Conservation (phyloP, 1,284 basidiomycete genomes). For the Puccinia horiana region DNA sequence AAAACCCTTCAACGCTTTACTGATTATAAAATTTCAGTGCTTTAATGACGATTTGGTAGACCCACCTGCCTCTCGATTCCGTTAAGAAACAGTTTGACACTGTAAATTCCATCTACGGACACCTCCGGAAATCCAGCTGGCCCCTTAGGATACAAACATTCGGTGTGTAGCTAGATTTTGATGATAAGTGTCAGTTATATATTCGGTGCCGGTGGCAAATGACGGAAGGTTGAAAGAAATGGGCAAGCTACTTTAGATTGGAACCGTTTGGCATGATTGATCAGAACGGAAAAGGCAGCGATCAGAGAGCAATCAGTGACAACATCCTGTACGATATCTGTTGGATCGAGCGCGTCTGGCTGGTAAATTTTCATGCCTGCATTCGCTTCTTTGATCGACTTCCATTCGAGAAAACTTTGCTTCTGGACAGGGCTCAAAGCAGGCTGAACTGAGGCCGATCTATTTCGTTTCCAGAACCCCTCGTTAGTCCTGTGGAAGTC, state of each 20-base stretch:
- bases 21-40: neutral
- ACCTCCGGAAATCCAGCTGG: conserved; percentile 10
- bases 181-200: neutral
- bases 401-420: conserved; percentile 20
- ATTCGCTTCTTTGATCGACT: conserved; percentile 18
- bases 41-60: neutral
- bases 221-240: neutral
- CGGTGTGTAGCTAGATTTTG: conserved; percentile 19
- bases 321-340: conserved; percentile 44
- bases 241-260: conserved; percentile 19
- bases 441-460: conserved; percentile 20
- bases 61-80: conserved; percentile 36
- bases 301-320: conserved; percentile 49
- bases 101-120: conserved; percentile 34
- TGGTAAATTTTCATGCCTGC: conserved; percentile 15
- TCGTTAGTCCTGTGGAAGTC: neutral
- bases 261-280: conserved; percentile 33
- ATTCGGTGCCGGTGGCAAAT: neutral
- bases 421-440: conserved; percentile 27
- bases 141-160: conserved; percentile 41
- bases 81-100: conserved; percentile 38
- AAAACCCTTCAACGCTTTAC: neutral
- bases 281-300: conserved; percentile 39
- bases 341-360: conserved; percentile 14
- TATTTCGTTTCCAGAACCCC: neutral